Evolutionary conservation across 805 yeast species (phyloP), one percentile per base, ranked within the genome.

Genomic region (Wickerhamiella australiensis): DNA sequence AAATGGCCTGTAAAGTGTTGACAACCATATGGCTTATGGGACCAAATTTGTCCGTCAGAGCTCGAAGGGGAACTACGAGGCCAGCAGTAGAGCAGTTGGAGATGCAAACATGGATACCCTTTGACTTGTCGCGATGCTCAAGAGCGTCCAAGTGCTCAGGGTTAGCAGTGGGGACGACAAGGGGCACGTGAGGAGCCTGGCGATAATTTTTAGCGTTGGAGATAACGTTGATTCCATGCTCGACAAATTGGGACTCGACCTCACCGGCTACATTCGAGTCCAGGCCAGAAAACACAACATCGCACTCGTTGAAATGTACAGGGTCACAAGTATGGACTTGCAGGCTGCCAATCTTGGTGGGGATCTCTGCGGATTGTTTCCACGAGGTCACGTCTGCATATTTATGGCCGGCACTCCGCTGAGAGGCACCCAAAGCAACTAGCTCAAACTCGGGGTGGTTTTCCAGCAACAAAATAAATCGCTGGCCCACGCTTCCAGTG

Each of bases 61-160:
- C 97, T 64, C 85, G 86, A 64, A 92, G 73, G 45, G 97, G 97
- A 12, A 96, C 96, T 18, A 92, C 97, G 51, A 92, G 73, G 38
- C 97, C 97, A 3, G 97, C 98, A 33, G 98, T 92, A 44, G 97
- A 88, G 71, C 98, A 92, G 74, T 92, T 92, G 52, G 97, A 88
- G 63, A 90, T 92, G 70, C 98, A 92, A 42, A 90, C 80, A 57
- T 86, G 82, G 68, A 77, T 85, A 42, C 98, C 98, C 51, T 57
- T 59, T 49, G 59, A 55, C 60, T 68, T 62, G 54, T 72, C 71
- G 46, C 82, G 82, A 7, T 65, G 66, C 23, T 73, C 72, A 57
- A 72, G 71, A 31, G 87, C 81, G 41, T 79, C 78, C 59, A 92
- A 71, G 67, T 92, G 98, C 56, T 85, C 94, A 5, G 95, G 79